Evolutionary conservation across 2,329 filamentous ascomycete species (phyloP), one percentile per base, ranked within the genome.

Genomic region (Monosporascus ibericus): DNA sequence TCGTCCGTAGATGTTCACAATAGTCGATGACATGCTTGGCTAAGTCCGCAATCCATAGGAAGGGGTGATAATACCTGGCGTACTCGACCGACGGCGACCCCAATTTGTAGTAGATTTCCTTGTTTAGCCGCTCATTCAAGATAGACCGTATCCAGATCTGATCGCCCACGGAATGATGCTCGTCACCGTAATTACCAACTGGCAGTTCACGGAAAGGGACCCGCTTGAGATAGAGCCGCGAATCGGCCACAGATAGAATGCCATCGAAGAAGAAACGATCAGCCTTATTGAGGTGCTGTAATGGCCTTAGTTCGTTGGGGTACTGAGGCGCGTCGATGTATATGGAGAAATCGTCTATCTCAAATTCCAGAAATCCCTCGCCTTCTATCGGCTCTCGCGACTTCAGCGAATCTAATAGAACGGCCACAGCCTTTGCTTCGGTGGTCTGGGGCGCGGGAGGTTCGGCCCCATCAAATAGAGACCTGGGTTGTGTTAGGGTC

Each of bases 11-110:
- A 9, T 64, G 48, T 3, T 68, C 65, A 47, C 87, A 72, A 58
- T 79, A 94, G 55, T 91, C 86, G 1, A 91, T 75, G 24, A 87
- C 77, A 60, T 90, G 83, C 62, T 92, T 92, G 0, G 80, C 76
- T 0, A 94, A 71, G 49, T 86, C 77, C 0, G 82, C 85, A 1
- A 92, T 68, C 88, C 88, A 94, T 0, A 84, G 54, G 55, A 90
- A 92, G 0, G 81, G 76, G 0, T 69, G 48, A 53, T 85, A 79
- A 59, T 85, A 91, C 2, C 81, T 70, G 11, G 55, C 56, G 60
- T 94, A 95, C 38, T 84, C 82, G 0, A 56, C 27, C 0, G 82
- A 73, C 0, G 89, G 86, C 0, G 50, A 65, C 2, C 65, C 64
- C 0, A 95, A 67, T 9, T 75, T 75, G 62, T 91, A 94, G 72